Evolutionary conservation across 441 rosid species (phyloP), one percentile per base, ranked within the genome.

Genomic region (Syzygium syzygioides): DNA sequence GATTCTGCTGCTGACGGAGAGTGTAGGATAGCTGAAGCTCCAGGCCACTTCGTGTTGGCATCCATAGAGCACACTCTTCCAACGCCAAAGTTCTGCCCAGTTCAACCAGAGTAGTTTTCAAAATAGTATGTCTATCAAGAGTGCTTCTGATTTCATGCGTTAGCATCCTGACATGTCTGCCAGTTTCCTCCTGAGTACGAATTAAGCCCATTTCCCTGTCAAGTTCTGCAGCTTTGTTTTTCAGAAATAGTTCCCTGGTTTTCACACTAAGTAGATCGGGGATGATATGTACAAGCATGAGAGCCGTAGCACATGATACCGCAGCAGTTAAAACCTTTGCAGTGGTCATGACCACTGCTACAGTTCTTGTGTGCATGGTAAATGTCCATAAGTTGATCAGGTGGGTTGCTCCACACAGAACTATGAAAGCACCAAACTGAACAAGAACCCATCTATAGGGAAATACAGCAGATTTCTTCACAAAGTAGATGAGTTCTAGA

Each of bases 371-470:
- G 89, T 96, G 98, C 23, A 94, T 90, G 9, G 90, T 86, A 90
- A 96, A 98, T 41, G 99, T 97, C 99, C 99, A 98, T 30, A 98
- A 87, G 93, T 91, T 98, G 88, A 98, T 98, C 56, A 98, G 96
- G 92, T 98, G 99, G 0, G 99, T 98, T 4, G 99, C 99, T 23
- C 99, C 99, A 68, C 99, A 98, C 12, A 98, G 95, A 89, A 98
- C 99, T 60, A 98, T 98, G 91, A 98, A 98, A 90, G 99, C 99
- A 80, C 99, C 99, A 80, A 98, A 98, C 93, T 98, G 99, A 87
- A 98, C 99, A 87, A 98, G 99, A n/a, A 98, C 99, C 99, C 99
- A 98, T 93, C 96, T 90, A 89, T 98, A 98, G 17, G 99, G 99
- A 86, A 98, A 98, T 32, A 98, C 96, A 0, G 98, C 93, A n/a